Base-by-base conservation (phyloP, 139 green algal genomes). In the Deuterostichococcus epilithicus region DNA sequence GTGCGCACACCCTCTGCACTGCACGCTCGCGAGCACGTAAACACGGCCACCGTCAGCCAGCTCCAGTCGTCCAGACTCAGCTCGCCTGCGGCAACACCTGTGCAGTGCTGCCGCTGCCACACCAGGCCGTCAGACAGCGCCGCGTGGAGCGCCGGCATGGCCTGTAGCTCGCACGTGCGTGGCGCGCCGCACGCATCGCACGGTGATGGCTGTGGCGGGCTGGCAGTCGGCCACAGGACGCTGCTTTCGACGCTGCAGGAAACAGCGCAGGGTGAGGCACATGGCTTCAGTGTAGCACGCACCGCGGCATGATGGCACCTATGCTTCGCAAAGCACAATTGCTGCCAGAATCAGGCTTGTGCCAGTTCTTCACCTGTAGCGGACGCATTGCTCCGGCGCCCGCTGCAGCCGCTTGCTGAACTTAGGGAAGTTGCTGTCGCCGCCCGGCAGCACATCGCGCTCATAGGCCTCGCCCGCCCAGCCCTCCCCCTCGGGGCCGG, bases 381-480 rank as follows among this genome's bases (percentile, higher is more conserved):
- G 83, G 0, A 82, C 81, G 65, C 89, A 93, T 77, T 94, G 90
- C 68, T 89, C 73, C 1, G 89, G 89, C 30, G 77, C 47, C n/a
- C 80, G 76, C 8, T 44, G 77, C 58, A 94, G 74, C 0, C 84
- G 77, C 63, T 86, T 82, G 33, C 65, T 77, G 65, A 90, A 94
- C 76, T 88, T 91, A 23, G 92, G 76, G 66, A 88, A 92, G 6
- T 59, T 20, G 1, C 67, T 36, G 47, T 85, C 80, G 34, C 87
- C 76, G 0, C 79, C 82, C 0, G 68, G 77, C 71, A 91, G 73
- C 20, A 44, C 42, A 30, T 90, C 87, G 59, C 85, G 72, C 76
- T 94, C 90, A 42, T 92, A 94, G 1, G 77, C 81, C 76, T 94
- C 90, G 0, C 84, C 84, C 2, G 63, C 84, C 90, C 90, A 94